These are phyloP conservation scores for Pleurotus platypus DNA, from an alignment of 768 basidiomycete species.

Conservation along the genomic window DNA sequence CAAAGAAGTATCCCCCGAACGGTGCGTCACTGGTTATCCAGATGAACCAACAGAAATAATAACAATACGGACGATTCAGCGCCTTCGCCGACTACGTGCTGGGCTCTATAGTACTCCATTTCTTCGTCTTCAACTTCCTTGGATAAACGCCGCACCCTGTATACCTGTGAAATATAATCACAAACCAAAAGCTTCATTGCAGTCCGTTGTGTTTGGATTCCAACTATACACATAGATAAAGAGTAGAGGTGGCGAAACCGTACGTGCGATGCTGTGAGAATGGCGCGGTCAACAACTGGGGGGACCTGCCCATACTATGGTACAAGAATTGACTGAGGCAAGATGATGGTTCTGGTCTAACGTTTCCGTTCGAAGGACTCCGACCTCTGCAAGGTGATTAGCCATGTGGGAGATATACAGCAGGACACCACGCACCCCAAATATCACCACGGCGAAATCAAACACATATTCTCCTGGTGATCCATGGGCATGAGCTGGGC, in stretches of 20 bases:
- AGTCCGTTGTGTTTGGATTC: background rate
- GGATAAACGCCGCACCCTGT: conserved; percentile 47
- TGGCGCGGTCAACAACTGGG: background rate
- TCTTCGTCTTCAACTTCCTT: conserved; percentile 98
- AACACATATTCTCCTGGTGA: conserved; percentile 75
- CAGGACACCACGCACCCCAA: conserved; percentile 55
- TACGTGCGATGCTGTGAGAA: background rate
- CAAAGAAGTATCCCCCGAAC: conserved; percentile 89
- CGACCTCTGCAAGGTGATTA: conserved; percentile 48
- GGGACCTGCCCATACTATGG: conserved; percentile 6
- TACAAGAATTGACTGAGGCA: conserved; percentile 7
- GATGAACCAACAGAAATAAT: background rate
- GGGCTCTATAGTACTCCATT: conserved; percentile 94
- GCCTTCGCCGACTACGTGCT: conserved; percentile 96
- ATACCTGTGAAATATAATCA: conserved; percentile 1
- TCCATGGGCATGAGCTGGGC: conserved; percentile 6
- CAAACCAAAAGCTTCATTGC: background rate
- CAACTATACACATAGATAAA: background rate
- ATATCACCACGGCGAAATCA: conserved; percentile 81
- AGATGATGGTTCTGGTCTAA: background rate
- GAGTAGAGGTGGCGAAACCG: background rate
- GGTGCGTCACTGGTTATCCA: conserved; percentile 45
- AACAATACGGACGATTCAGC: conserved; percentile 37
- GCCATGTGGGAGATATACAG: background rate
- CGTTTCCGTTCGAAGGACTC: conserved; percentile 66